Base-by-base conservation (phyloP, 352 stramenopile genomes). In the Detonula confervacea region DNA sequence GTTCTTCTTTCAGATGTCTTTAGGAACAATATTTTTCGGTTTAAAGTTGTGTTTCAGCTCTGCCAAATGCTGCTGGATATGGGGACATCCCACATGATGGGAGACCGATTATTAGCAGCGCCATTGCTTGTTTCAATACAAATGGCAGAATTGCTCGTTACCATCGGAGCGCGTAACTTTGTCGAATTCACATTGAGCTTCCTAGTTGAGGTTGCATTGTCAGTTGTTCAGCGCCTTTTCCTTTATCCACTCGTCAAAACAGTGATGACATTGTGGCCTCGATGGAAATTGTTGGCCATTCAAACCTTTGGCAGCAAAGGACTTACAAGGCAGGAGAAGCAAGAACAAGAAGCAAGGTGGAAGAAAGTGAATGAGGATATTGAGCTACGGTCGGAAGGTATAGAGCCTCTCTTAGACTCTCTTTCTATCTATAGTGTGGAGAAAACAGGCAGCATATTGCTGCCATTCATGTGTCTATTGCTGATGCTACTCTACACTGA, bases 161-260 rank as follows among this genome's bases (percentile, higher is more conserved):
- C 96, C 2, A 97, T 98, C 93, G 96, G 96, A 6, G 95, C 96
- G 20, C 86, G 88, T n/a, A 95, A 98, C 56, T 98, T 98, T 81
- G 94, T 97, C 39, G 95, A 96, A 64, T 99, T 98, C 70, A 94
- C 97, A 24, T 80, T 98, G 20, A 96, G 95, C 39, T 98, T 97
- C 84, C 95, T 98, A 52, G 89, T 98, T 6, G 96, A 98, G 70
- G 84, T 98, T 56, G 92, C 88, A 29, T 90, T 98, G 29, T 90
- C 95, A 52, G 95, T 98, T 81, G 80, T 98, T 39, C 94, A 98
- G 69, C 90, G 96, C 4, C 79, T 99, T n/a, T 98, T 98, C 72
- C 83, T 98, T 7, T 95, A 97, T 33, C 96, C 96, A 9, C 72
- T 96, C 8, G 63, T 97, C 9, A 91, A 93, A 30, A 91, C 93